These are phyloP conservation scores for Amanita muscaria DNA, from an alignment of 768 basidiomycete species.

Conservation along the genomic window DNA sequence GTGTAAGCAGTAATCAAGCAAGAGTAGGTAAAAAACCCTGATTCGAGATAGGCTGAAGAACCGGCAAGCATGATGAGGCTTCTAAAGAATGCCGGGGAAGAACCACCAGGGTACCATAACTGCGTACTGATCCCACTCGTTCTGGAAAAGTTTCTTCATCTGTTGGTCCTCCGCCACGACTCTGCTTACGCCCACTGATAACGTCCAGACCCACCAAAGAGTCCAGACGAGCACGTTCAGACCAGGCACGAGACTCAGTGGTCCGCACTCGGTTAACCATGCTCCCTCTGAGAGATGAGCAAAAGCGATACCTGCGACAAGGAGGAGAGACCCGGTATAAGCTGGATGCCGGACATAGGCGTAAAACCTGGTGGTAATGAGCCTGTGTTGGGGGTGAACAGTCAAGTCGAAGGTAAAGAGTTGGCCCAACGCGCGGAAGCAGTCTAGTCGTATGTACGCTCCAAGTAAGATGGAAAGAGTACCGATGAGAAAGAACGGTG, in stretches of 20 bases:
- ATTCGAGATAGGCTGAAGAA: too few relatives aligned
- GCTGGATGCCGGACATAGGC: conserved; percentile 46
- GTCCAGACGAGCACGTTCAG: conserved; percentile 24
- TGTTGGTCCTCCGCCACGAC: conserved; percentile 43
- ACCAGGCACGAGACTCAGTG: conserved; percentile 16
- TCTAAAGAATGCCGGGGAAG: conserved; percentile 34
- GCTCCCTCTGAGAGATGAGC: conserved; percentile 39
- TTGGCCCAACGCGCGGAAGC: conserved; percentile 43
- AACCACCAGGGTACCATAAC: conserved; percentile 39
- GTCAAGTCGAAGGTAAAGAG: conserved; percentile 56
- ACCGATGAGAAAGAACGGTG: conserved; percentile 39
- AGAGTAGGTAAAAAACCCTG: too few relatives aligned
- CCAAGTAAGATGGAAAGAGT: conserved; percentile 34
- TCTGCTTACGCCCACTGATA: conserved; percentile 38
- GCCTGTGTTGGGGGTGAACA: conserved; percentile 40
- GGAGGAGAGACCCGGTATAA: conserved; percentile 44
- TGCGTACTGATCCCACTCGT: conserved; percentile 42
- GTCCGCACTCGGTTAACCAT: conserved; percentile 38
- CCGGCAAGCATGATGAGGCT: too few relatives aligned
- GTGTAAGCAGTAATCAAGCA: too few relatives aligned
- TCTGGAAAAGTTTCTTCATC: conserved; percentile 35
- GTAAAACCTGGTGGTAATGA: conserved; percentile 44
- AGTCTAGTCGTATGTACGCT: conserved; percentile 40
- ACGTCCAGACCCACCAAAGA: conserved; percentile 42
- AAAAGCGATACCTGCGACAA: conserved; percentile 37